A percentile compares a stretch with the other conserved stretches of the same genome.
phyloP scores from a whole-genome alignment of 345 rosid genomes.

The Eucalyptus erythrocorys region DNA sequence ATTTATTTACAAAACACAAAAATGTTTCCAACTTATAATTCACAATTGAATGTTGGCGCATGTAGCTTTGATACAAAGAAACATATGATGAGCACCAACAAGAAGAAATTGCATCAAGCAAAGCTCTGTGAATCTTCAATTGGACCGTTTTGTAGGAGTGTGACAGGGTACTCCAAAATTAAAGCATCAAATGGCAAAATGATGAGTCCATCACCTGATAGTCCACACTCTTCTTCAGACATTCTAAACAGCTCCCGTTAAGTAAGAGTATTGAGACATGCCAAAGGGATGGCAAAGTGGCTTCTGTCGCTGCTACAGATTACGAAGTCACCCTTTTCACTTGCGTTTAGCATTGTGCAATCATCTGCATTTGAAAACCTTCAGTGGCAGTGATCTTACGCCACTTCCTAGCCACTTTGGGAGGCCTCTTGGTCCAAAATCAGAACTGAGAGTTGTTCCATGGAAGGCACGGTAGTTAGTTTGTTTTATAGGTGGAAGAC shows the following conservation, averaged over 20 bases:
- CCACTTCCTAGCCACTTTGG: too few species aligned
- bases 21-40: neutral
- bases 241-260: neutral
- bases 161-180: neutral
- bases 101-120: neutral
- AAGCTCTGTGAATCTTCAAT: neutral
- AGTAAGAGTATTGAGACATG: neutral
- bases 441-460: neutral
- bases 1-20: neutral
- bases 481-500: neutral
- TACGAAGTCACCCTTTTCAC: neutral
- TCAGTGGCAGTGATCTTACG: neutral
- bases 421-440: neutral
- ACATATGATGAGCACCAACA: neutral
- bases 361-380: neutral
- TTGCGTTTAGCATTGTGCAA: neutral
- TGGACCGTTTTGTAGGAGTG: neutral
- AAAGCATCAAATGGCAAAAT: neutral
- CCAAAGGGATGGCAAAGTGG: neutral
- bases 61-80: neutral
- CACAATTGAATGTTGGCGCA: neutral
- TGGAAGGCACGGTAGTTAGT: neutral
- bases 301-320: neutral
- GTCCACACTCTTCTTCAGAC: neutral
- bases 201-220: neutral